These are phyloP conservation scores for Dunaliella primolecta DNA, from an alignment of 139 green algal genomes.

Conservation along the genomic window DNA sequence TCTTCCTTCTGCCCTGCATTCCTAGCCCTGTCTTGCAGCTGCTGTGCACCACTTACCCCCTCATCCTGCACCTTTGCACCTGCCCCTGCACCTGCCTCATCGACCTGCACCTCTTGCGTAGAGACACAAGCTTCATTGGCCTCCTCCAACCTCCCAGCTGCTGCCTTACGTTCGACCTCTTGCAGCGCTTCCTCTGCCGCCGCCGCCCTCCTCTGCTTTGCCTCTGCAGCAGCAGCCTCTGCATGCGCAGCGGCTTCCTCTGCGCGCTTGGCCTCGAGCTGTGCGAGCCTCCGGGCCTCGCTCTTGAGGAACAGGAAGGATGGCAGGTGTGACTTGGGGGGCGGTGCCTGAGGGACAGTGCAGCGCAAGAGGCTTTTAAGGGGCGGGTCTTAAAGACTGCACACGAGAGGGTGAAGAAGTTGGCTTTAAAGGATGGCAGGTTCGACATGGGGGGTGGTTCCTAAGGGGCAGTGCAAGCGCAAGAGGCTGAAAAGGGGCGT, in stretches of 20 bases:
- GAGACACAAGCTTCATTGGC: neutral
- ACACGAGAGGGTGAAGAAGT: too few relatives aligned
- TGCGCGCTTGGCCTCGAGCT: neutral
- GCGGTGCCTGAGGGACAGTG: too few relatives aligned
- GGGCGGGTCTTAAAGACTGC: too few relatives aligned
- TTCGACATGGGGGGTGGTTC: too few relatives aligned
- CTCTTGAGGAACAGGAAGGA: neutral
- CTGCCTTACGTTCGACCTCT: too few relatives aligned
- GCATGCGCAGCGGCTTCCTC: neutral
- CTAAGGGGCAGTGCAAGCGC: too few relatives aligned
- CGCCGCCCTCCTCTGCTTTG: neutral
- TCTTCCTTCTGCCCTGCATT: too few relatives aligned
- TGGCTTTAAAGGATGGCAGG: too few relatives aligned
- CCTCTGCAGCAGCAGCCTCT: neutral
- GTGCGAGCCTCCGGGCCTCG: neutral
- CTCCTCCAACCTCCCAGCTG: neutral
- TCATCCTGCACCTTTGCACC: neutral
- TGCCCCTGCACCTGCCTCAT: neutral
- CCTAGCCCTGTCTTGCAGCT: neutral
- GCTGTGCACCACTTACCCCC: neutral
- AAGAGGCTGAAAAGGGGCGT: too few relatives aligned
- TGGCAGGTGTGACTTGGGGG: neutral
- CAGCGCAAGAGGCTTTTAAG: too few relatives aligned
- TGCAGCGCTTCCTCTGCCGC: neutral
- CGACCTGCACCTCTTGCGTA: neutral